Percentiles rank a stretch among this genome's conserved stretches.
Conservation (phyloP, 2,329 filamentous ascomycete genomes). For the Aureobasidium sp. region DNA sequence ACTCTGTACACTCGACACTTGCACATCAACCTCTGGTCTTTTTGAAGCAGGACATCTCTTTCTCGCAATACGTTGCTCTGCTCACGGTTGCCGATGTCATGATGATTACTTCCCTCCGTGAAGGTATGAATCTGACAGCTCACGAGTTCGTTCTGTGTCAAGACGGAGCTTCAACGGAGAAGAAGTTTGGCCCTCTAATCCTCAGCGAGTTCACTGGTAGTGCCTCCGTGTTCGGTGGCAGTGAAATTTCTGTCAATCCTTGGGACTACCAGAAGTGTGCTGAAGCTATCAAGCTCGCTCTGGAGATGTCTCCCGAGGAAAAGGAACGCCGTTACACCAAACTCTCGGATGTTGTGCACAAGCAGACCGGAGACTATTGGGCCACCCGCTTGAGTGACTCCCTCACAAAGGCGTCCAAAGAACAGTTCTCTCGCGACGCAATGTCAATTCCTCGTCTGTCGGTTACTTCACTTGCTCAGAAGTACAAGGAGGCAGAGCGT, state of each 20-base stretch:
- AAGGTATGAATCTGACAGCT: conserved; percentile 94
- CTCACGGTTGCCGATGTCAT: conserved; percentile 82
- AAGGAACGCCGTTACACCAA: conserved; percentile 65
- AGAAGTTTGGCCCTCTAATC: conserved; percentile 82
- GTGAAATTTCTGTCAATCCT: conserved; percentile 80
- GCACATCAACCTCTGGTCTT: conserved; percentile 91
- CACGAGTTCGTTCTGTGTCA: conserved; percentile 94
- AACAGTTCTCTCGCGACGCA: conserved; percentile 77
- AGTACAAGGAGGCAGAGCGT: conserved; percentile 57
- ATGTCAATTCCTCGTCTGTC: conserved; percentile 80
- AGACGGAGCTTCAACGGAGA: conserved; percentile 67
- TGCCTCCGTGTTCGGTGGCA: conserved; percentile 70
- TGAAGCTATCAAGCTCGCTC: conserved; percentile 70
- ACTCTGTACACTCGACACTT: conserved; percentile 81
- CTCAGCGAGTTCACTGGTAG: conserved; percentile 93
- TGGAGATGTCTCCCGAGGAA: conserved; percentile 71
- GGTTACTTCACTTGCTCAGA: conserved; percentile 51
- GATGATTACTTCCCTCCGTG: conserved; percentile 90
- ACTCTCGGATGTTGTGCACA: conserved; percentile 63
- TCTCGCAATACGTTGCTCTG: conserved; percentile 85
- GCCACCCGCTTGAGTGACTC: conserved; percentile 64
- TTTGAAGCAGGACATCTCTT: conserved; percentile 88
- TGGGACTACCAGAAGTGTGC: conserved; percentile 91
- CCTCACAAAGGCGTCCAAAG: conserved; percentile 67
- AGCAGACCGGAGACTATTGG: conserved; percentile 81